Conservation (phyloP, 1,284 basidiomycete species). For the Apiotrichum domesticum region DNA sequence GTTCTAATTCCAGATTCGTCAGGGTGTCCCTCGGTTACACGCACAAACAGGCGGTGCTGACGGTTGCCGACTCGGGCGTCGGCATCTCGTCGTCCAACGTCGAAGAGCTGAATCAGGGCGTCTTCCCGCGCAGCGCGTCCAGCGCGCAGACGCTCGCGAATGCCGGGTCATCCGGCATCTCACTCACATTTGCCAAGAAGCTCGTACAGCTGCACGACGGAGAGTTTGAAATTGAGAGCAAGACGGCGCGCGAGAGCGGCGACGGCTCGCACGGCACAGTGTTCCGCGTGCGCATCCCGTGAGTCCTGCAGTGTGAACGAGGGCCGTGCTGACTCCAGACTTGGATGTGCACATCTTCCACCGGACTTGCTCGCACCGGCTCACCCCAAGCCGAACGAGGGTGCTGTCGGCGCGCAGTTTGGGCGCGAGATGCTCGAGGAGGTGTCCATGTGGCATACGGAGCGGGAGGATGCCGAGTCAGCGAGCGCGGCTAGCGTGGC, state of each 20-base stretch:
- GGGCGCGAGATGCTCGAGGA: constrained; percentile 3
- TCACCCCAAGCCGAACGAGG: not conserved
- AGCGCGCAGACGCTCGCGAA: not conserved
- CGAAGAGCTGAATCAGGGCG: not conserved
- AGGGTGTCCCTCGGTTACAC: not conserved
- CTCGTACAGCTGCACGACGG: constrained; percentile 49
- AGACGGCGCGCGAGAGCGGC: constrained; percentile 29
- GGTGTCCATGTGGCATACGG: constrained; percentile 6
- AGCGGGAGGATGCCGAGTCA: not conserved
- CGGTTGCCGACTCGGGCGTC: constrained; percentile 46
- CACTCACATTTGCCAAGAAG: constrained; percentile 38
- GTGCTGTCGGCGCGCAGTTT: not conserved
- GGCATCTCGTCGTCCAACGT: constrained; percentile 36
- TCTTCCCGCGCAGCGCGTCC: not conserved
- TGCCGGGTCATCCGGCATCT: constrained; percentile 42
- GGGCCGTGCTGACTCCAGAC: constrained; percentile 5
- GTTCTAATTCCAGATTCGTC: not conserved
- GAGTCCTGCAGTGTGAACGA: constrained; percentile 2
- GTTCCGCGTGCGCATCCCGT: constrained; percentile 40
- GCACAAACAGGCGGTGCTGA: constrained; percentile 24
- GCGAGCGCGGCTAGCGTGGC: not conserved
- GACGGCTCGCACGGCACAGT: constrained; percentile 39
- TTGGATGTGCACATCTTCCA: constrained; percentile 38
- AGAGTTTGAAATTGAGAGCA: constrained; percentile 43
- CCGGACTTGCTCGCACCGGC: constrained; percentile 25